A percentile compares a stretch with the other conserved stretches of the same genome.
Evolutionary conservation across 179 eudicot genomes (phyloP).

Genomic region (Amaranthus tricolor): DNA sequence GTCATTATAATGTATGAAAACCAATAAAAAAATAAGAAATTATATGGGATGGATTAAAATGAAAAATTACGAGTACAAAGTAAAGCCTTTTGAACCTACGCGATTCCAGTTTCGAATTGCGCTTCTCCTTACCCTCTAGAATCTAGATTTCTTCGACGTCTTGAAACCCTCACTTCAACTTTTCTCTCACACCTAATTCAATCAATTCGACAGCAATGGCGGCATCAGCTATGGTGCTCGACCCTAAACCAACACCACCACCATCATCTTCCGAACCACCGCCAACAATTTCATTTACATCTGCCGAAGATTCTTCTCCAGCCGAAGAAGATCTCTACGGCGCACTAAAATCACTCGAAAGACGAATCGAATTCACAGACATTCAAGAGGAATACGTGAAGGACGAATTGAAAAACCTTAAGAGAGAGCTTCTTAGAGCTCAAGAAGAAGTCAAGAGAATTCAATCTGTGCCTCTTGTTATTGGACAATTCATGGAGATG

Average conservation of each 20-base stretch:
- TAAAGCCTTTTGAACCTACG: neutral
- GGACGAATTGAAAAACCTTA: conserved; percentile 85
- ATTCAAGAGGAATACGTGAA: conserved; percentile 92
- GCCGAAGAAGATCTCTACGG: conserved; percentile 60
- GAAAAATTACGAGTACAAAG: too few relatives aligned
- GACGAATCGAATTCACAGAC: conserved; percentile 75
- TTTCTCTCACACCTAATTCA: neutral
- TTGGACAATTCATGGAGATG: conserved; percentile 99
- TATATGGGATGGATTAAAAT: too few relatives aligned
- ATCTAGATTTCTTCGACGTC: conserved; percentile 11
- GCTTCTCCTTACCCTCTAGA: neutral
- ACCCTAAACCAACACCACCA: conserved; percentile 44
- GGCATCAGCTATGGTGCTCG: conserved; percentile 53
- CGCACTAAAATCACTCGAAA: conserved; percentile 54
- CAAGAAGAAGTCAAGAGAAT: conserved; percentile 93
- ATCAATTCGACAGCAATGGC: conserved; percentile 43
- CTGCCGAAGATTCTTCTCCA: neutral
- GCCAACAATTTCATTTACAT: neutral
- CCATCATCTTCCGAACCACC: conserved; percentile 20
- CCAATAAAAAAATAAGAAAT: too few relatives aligned
- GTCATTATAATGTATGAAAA: too few relatives aligned
- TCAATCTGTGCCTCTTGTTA: conserved; percentile 90
- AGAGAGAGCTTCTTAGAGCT: conserved; percentile 73
- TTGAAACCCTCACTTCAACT: conserved; percentile 1
- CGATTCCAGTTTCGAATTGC: neutral